Conservation (phyloP, 2,329 filamentous ascomycete species). For the Ceratocystis diversiconidia region DNA sequence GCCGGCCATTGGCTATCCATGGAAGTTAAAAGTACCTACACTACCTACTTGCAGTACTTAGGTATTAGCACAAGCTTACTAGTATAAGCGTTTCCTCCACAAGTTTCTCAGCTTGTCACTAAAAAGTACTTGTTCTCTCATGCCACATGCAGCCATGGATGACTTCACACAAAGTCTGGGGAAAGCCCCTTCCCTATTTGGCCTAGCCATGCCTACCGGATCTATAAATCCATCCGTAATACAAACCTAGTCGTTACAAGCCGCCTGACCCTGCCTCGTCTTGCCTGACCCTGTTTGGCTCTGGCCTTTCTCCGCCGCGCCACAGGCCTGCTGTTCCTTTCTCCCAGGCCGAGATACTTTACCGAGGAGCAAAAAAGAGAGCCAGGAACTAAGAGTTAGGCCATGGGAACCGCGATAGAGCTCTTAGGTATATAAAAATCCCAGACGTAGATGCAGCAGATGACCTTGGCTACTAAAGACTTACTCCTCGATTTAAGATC, state of each 20-base stretch:
- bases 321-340: background rate
- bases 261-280: no score
- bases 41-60: background rate
- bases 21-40: background rate
- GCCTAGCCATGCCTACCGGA: background rate
- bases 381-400: background rate
- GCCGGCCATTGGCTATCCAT: slow-evolving; percentile 11
- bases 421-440: no score
- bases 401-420: background rate
- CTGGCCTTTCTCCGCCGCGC: background rate
- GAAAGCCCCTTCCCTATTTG: background rate
- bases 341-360: slow-evolving; percentile 8
- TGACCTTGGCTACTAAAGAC: no score
- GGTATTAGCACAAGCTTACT: background rate
- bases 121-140: background rate
- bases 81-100: background rate
- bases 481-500: background rate
- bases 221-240: background rate
- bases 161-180: background rate
- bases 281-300: no score
- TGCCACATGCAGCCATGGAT: background rate
- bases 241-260: no score
- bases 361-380: slow-evolving; percentile 1
- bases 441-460: no score
- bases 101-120: background rate